Base-by-base conservation (phyloP, 805 yeast species). In the Metschnikowia matae region DNA sequence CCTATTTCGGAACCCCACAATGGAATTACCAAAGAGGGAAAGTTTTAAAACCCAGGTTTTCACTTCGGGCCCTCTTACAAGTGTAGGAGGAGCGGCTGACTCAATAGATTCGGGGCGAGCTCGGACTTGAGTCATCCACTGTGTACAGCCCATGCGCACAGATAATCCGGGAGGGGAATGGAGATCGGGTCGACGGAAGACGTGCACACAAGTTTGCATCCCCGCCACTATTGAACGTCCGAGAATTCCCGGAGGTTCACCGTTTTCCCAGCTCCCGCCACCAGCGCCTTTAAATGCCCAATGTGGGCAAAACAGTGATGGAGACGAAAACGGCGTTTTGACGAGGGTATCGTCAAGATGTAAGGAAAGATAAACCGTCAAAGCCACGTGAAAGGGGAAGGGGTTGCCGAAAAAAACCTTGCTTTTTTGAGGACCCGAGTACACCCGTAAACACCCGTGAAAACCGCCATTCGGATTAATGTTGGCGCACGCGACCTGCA, bases 91-190 rank as follows among this genome's bases (percentile, higher is more conserved):
- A 36, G 26, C 14, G 29, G 48, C 15, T 50, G 57, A 46, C 49
- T 52, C 57, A 52, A 47, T n/a, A 23, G n/a, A 10, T 17, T 52
- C 55, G 55, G 54, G 46, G 57, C 58, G 54, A 52, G 46, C 36
- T 54, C 54, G 53, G 56, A 49, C 53, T 56, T 56, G 57, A 54
- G 58, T 53, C 60, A 51, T 26, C 46, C 48, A 51, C 39, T 23
- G 51, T 41, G 56, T 48, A 49, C 14, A 39, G 41, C 43, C 26
- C 46, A 35, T 23, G 52, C 41, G 31, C 31, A 18, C 18, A 20
- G 29, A 34, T 42, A 39, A 32, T 38, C 43, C 50, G 35, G 39
- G 48, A 47, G 40, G 50, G 43, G 51, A 14, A 46, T 17, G 38
- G 33, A 15, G 26, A 35, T 41, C 45, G 54, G 56, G 40, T 15